Evolutionary conservation across 2,329 filamentous ascomycete genomes (phyloP).

Genomic region (Fusarium aywerte): DNA sequence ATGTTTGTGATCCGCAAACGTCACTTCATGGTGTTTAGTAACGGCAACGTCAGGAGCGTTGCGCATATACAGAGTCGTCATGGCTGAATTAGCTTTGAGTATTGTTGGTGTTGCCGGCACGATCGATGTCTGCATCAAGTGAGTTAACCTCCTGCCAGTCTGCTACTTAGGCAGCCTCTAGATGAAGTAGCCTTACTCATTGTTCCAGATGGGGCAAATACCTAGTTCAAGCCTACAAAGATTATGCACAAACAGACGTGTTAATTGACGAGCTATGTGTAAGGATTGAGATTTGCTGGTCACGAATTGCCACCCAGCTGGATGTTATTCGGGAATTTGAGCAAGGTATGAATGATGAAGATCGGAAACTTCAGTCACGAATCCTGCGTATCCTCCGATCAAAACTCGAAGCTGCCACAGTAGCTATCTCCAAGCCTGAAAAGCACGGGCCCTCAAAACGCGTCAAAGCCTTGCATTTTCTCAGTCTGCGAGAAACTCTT

Average conservation of each 20-base stretch:
- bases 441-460: background rate
- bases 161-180: background rate
- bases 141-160: background rate
- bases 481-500: background rate
- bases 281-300: conserved; percentile 6
- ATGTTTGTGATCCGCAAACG: background rate
- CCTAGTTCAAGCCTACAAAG: background rate
- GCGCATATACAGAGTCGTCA: background rate
- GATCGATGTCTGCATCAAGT: conserved; percentile 1
- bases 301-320: background rate
- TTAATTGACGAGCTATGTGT: background rate
- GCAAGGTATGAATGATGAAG: background rate
- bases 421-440: background rate
- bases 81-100: background rate
- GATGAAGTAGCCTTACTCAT: background rate
- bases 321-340: background rate
- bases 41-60: background rate
- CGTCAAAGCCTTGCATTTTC: background rate
- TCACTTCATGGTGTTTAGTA: background rate
- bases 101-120: background rate
- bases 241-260: background rate
- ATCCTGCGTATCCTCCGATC: background rate
- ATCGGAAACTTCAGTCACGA: background rate
- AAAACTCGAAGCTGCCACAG: background rate
- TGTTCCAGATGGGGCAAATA: background rate